Conservation (phyloP, 495 filamentous ascomycete genomes). For the Zalerion maritima region DNA sequence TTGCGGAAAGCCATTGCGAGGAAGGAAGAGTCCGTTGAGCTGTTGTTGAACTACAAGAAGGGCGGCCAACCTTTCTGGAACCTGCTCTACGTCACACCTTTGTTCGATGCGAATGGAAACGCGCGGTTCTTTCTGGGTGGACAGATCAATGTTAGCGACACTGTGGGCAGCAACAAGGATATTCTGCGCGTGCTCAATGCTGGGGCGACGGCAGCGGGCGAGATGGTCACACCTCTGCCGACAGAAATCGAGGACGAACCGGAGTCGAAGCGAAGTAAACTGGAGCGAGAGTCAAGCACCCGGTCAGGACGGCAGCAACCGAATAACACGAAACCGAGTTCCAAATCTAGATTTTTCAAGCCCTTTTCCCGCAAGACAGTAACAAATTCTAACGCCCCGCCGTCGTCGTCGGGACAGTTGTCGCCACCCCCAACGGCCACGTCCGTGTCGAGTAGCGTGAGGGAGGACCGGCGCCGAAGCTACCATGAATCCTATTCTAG, state of each 20-base stretch:
- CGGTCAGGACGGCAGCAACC: slow-evolving; percentile 1
- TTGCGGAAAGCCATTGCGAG: slow-evolving; percentile 26
- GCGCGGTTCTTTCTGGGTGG: slow-evolving; percentile 36
- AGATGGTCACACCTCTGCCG: not conserved
- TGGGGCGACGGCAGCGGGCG: slow-evolving; percentile 4
- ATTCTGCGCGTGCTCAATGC: slow-evolving; percentile 33
- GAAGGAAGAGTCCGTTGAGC: slow-evolving; percentile 31
- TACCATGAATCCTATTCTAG: slow-evolving; percentile 1
- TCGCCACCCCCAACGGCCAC: no score
- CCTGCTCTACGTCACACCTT: slow-evolving; percentile 35
- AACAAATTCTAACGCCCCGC: no score
- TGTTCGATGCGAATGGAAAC: slow-evolving; percentile 27
- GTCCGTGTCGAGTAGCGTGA: no score
- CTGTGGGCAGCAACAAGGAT: slow-evolving; percentile 31
- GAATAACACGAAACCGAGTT: slow-evolving; percentile 1
- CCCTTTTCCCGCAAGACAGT: slow-evolving; percentile 1
- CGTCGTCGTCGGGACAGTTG: no score
- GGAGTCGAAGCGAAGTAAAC: slow-evolving; percentile 2
- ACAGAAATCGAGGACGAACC: slow-evolving; percentile 3
- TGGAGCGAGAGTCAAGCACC: not conserved
- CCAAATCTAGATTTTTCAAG: slow-evolving; percentile 1
- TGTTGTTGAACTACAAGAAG: slow-evolving; percentile 37
- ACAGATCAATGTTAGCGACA: slow-evolving; percentile 41
- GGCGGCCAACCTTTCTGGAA: slow-evolving; percentile 43
- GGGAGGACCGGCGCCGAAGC: not conserved